These are phyloP conservation scores for Tulasnella sp. DNA, from an alignment of 768 basidiomycete genomes.

Conservation along the genomic window DNA sequence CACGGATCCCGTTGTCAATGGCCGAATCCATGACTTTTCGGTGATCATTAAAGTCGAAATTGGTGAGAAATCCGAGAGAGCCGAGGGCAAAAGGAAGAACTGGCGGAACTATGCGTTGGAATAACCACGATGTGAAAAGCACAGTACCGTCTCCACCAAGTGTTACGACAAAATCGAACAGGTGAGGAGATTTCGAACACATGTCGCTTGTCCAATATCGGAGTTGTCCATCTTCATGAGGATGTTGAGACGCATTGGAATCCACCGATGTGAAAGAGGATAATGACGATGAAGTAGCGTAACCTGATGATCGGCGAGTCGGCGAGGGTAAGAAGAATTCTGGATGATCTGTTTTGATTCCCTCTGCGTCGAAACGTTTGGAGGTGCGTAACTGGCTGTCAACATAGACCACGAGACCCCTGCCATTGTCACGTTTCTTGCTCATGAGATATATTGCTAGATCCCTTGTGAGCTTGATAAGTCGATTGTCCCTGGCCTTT, in stretches of 20 bases:
- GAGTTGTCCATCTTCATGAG: slow-evolving; percentile 68
- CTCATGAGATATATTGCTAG: slow-evolving; percentile 92
- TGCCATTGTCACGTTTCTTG: slow-evolving; percentile 46
- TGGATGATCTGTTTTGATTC: slow-evolving; percentile 75
- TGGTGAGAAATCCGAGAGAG: slow-evolving; percentile 93
- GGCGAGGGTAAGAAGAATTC: slow-evolving; percentile 74
- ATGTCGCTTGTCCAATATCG: slow-evolving; percentile 96
- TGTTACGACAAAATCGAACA: slow-evolving; percentile 96
- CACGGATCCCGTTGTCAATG: slow-evolving; percentile 86
- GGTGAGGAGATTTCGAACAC: slow-evolving; percentile 80
- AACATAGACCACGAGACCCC: slow-evolving; percentile 90
- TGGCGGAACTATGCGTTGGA: slow-evolving; percentile 97
- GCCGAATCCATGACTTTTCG: slow-evolving; percentile 72
- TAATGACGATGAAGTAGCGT: slow-evolving; percentile 15
- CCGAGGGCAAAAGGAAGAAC: slow-evolving; percentile 95
- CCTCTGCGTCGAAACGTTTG: slow-evolving; percentile 85
- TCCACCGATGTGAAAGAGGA: slow-evolving; percentile 35
- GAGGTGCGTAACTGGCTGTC: slow-evolving; percentile 82
- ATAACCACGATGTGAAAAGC: slow-evolving; percentile 97
- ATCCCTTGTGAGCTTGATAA: slow-evolving; percentile 89
- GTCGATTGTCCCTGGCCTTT: slow-evolving; percentile 91
- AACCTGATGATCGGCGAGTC: slow-evolving; percentile 43
- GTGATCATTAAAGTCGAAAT: slow-evolving; percentile 87
- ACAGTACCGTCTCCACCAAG: slow-evolving; percentile 98
- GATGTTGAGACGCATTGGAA: slow-evolving; percentile 24